These are phyloP conservation scores for Solanum neorickii DNA, from an alignment of 257 asterid species.

Conservation along the genomic window DNA sequence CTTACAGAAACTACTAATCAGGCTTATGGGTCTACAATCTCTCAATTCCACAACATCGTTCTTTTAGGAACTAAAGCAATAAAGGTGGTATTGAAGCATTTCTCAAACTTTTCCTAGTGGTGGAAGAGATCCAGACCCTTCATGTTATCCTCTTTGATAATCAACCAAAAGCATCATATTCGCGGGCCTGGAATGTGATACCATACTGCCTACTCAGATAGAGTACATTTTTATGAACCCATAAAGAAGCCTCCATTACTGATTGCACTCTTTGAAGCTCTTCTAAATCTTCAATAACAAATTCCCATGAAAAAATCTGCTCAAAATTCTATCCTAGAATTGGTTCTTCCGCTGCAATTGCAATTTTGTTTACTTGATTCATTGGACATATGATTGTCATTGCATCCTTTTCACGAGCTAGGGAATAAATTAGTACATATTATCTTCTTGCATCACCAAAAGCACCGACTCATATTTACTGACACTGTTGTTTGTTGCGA, in stretches of 20 bases:
- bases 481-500: neutral
- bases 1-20: neutral
- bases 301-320: neutral
- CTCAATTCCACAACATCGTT: neutral
- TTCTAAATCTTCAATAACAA: neutral
- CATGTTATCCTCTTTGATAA: neutral
- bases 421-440: neutral
- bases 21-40: neutral
- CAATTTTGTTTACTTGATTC: neutral
- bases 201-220: neutral
- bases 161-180: neutral
- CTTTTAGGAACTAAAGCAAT: neutral
- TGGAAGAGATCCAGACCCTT: neutral
- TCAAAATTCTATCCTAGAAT: neutral
- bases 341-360: neutral
- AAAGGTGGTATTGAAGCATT: neutral
- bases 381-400: neutral
- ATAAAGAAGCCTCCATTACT: neutral
- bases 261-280: neutral
- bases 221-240: neutral
- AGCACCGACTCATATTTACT: neutral
- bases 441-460: neutral
- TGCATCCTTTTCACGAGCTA: neutral
- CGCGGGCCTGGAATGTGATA: neutral
- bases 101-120: neutral